Conservation (phyloP, 2,329 filamentous ascomycete genomes). For the Annulohypoxylon truncatum region DNA sequence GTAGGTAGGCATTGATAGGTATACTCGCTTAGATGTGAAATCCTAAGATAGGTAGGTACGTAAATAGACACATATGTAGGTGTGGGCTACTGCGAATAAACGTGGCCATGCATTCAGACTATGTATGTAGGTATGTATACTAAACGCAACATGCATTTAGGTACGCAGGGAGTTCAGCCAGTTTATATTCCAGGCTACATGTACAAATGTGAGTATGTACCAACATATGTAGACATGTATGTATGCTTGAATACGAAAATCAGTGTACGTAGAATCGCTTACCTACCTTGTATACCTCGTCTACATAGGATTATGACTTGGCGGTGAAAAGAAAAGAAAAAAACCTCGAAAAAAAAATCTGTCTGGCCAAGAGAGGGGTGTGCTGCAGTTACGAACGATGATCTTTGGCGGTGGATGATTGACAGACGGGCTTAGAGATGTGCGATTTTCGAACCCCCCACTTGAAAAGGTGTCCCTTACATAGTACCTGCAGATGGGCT, state of each 20-base stretch:
- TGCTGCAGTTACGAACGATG: neutral
- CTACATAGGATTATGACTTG: neutral
- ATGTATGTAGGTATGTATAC: neutral
- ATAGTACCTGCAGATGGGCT: neutral
- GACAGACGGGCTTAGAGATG: neutral
- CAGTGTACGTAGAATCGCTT: neutral
- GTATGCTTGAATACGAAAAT: too few relatives aligned
- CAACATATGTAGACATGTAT: neutral
- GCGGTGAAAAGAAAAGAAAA: neutral
- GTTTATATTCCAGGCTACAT: neutral
- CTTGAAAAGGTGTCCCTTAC: neutral
- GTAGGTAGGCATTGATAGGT: neutral
- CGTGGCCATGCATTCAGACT: neutral
- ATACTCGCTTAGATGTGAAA: neutral
- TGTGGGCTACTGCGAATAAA: neutral
- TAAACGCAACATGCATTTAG: neutral
- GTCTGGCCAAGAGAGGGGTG: neutral
- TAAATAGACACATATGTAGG: neutral
- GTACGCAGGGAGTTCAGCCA: neutral
- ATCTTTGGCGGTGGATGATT: neutral
- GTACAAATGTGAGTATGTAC: neutral
- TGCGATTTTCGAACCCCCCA: neutral
- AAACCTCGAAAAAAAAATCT: neutral
- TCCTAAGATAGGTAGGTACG: neutral
- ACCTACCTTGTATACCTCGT: neutral